Evolutionary conservation across 495 filamentous ascomycete species (phyloP).

Genomic region (Physcia stellaris): DNA sequence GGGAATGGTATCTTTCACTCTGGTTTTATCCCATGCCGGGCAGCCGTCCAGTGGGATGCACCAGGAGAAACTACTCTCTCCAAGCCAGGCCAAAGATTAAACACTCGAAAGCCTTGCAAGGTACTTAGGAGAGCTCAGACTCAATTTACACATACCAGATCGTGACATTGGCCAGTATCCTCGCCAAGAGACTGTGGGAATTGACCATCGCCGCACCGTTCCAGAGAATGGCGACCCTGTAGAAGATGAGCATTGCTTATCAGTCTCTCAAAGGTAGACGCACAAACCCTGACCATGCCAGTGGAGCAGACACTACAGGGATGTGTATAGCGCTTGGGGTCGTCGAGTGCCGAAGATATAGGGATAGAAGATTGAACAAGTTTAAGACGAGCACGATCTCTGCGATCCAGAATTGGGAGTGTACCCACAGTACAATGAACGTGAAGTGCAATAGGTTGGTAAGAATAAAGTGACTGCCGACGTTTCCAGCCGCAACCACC

Average conservation of each 20-base stretch:
- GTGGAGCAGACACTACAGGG: conserved; percentile 57
- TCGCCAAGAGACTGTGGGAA: conserved; percentile 42
- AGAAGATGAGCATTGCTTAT: too few relatives aligned
- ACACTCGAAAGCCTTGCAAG: too few relatives aligned
- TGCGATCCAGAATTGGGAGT: conserved; percentile 53
- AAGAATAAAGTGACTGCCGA: conserved; percentile 72
- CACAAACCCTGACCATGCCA: conserved; percentile 81
- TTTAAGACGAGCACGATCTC: conserved; percentile 67
- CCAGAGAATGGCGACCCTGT: conserved; percentile 73
- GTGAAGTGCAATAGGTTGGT: conserved; percentile 68
- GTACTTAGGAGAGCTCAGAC: too few relatives aligned
- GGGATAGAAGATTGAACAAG: conserved; percentile 58
- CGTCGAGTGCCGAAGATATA: conserved; percentile 65
- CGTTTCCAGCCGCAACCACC: conserved; percentile 58
- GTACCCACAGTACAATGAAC: conserved; percentile 73
- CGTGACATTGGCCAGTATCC: conserved; percentile 71
- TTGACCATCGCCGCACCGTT: conserved; percentile 66
- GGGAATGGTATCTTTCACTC: too few relatives aligned
- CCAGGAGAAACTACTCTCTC: too few relatives aligned
- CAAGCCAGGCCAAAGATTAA: too few relatives aligned
- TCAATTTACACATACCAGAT: too few relatives aligned
- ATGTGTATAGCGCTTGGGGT: conserved; percentile 59
- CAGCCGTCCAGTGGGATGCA: too few relatives aligned
- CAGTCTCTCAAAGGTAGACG: too few relatives aligned
- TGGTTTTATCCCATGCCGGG: too few relatives aligned